Conservation (phyloP, 164 flowering plant species). For the Liriodendron chinense region DNA sequence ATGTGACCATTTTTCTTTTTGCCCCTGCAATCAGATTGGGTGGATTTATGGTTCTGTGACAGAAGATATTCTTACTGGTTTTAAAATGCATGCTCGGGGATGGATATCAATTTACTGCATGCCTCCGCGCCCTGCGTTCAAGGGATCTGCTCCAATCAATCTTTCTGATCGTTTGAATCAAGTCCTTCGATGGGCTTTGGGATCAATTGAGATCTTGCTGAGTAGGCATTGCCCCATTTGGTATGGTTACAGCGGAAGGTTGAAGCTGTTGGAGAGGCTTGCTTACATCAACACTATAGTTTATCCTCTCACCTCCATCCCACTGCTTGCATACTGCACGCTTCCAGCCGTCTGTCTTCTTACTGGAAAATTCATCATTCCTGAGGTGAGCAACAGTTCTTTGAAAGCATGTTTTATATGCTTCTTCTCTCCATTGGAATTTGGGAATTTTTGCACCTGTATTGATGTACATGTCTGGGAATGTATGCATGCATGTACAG, state of each 20-base stretch:
- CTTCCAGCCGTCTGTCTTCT: slow-evolving; percentile 96
- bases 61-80: slow-evolving; percentile 97
- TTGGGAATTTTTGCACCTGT: no score
- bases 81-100: slow-evolving; percentile 98
- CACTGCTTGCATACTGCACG: slow-evolving; percentile 79
- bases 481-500: no score
- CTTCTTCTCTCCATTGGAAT: neutral
- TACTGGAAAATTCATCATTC: slow-evolving; percentile 87
- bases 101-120: slow-evolving; percentile 95
- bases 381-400: slow-evolving; percentile 55
- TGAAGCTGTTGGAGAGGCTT: slow-evolving; percentile 74
- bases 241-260: slow-evolving; percentile 89
- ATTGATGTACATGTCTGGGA: no score
- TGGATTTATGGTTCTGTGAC: slow-evolving; percentile 99
- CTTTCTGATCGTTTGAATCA: slow-evolving; percentile 98
- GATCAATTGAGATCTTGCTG: slow-evolving; percentile 86
- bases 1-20: neutral
- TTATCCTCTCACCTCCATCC: slow-evolving; percentile 87
- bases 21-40: slow-evolving; percentile 62
- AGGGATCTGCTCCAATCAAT: slow-evolving; percentile 99
- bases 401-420: neutral
- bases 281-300: slow-evolving; percentile 94
- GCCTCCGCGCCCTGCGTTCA: slow-evolving; percentile 96
- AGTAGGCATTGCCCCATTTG: slow-evolving; percentile 99
- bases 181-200: slow-evolving; percentile 98